phyloP scores from a whole-genome alignment of 371 early-diverging fungal genomes.

The Zancudomyces culisetae region DNA sequence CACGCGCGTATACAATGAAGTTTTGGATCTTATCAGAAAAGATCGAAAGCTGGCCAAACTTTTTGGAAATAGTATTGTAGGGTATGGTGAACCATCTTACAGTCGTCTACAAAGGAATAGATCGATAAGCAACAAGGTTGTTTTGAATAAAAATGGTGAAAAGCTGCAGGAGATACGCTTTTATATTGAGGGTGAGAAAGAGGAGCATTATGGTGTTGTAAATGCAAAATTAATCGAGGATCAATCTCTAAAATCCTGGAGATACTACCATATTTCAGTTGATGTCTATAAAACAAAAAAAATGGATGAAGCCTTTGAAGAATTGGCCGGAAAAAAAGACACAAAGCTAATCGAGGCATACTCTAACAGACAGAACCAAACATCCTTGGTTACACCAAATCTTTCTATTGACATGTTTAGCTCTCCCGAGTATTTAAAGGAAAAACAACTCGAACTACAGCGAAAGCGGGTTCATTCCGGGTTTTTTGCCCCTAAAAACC shows the following conservation, averaged over 20 bases:
- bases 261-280: background rate
- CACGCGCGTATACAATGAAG: conserved; percentile 18
- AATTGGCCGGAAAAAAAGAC: background rate
- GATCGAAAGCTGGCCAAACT: conserved; percentile 10
- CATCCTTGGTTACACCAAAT: background rate
- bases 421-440: background rate
- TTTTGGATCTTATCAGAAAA: conserved; percentile 14
- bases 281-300: background rate
- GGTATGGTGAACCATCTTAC: conserved; percentile 20
- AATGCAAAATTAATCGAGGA: background rate
- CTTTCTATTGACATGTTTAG: background rate
- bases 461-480: background rate
- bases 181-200: background rate
- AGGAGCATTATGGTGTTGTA: background rate
- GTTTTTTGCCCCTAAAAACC: background rate
- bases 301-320: background rate
- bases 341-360: background rate
- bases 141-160: background rate
- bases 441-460: background rate
- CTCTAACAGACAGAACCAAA: background rate
- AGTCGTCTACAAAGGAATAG: conserved; percentile 16
- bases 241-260: background rate
- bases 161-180: background rate
- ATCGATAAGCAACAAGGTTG: conserved; percentile 3
- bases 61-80: conserved; percentile 6